Base-by-base conservation (phyloP, 192 early-diverging fungal genomes). In the Rhizophlyctis rosea region DNA sequence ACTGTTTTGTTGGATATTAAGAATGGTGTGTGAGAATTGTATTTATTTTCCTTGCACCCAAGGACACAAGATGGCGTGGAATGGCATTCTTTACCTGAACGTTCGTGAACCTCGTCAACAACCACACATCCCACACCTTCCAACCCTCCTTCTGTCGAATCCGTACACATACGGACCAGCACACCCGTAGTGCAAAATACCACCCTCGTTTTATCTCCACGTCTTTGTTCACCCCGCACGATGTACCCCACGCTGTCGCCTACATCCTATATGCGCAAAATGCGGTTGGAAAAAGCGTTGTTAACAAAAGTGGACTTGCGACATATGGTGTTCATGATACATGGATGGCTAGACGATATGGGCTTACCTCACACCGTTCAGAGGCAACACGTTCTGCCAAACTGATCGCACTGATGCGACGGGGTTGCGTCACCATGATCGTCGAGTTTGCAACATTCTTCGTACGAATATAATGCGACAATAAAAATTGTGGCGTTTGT, bases 101-200 rank as follows among this genome's bases (percentile, higher is more conserved):
- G 74, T 61, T 93, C 90, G 59, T 91, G 89, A 4, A 93, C 89
- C 67, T 93, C 90, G 63, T 93, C 91, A 1, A 93, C 79, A 36
- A 93, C 78, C 5, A 93, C 73, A 47, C 88, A 83, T 7, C 79
- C 75, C 2, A 93, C 76, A 4, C 76, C 76, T 14, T 71, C 53
- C 39, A 93, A 67, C n/a, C n/a, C n/a, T n/a, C n/a, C n/a, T 9
- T 62, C 32, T 13, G 72, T 75, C 65, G 92, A 89, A 30, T 65
- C 72, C 52, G 89, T 85, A 11, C 91, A 61, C 76, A 86, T 79
- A 53, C 89, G 65, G 3, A 93, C 67, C 29, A 93, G 58, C 29
- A 93, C 86, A 64, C 91, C 89, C 65, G 86, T 78, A 4, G 78
- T 80, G 62, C 74, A 76, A 68, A 80, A 80, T 47, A 74, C 47